phyloP scores from a whole-genome alignment of 2,329 filamentous ascomycete genomes.

The Colletotrichum tabaci region DNA sequence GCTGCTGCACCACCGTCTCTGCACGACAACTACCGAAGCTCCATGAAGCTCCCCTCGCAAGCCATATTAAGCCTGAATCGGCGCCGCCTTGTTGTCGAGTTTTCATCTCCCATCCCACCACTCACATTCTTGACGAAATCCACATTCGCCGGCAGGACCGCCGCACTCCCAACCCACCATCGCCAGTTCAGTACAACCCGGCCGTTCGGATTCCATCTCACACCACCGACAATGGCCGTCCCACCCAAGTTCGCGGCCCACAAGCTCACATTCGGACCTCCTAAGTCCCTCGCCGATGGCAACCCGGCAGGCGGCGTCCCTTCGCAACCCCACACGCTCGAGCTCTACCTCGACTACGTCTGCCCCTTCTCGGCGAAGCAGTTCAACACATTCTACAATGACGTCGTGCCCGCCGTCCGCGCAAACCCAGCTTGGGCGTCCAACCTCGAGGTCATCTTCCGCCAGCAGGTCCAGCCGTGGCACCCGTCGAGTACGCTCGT shows the following conservation, averaged over 20 bases:
- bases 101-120: neutral
- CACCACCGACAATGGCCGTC: slow-evolving; percentile 73
- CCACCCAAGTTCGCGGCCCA: slow-evolving; percentile 84
- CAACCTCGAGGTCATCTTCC: slow-evolving; percentile 83
- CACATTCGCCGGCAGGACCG: neutral
- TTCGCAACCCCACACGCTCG: slow-evolving; percentile 70
- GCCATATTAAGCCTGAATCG: slow-evolving; percentile 33
- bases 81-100: slow-evolving; percentile 15
- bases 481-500: slow-evolving; percentile 87
- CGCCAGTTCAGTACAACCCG: slow-evolving; percentile 1
- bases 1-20: slow-evolving; percentile 5
- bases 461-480: slow-evolving; percentile 95
- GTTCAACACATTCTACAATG: slow-evolving; percentile 82
- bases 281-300: slow-evolving; percentile 52
- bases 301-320: slow-evolving; percentile 54
- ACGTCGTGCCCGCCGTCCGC: slow-evolving; percentile 76
- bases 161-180: neutral
- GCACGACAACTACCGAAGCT: slow-evolving; percentile 7
- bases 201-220: slow-evolving; percentile 4
- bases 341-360: slow-evolving; percentile 88
- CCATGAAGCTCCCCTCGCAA: slow-evolving; percentile 36
- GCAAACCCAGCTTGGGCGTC: slow-evolving; percentile 69
- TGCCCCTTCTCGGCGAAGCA: slow-evolving; percentile 80
- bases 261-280: slow-evolving; percentile 68
- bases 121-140: neutral